A percentile compares a stretch with the other conserved stretches of the same genome.
phyloP scores from a whole-genome alignment of 805 yeast species.

The Limtongia smithiae region DNA sequence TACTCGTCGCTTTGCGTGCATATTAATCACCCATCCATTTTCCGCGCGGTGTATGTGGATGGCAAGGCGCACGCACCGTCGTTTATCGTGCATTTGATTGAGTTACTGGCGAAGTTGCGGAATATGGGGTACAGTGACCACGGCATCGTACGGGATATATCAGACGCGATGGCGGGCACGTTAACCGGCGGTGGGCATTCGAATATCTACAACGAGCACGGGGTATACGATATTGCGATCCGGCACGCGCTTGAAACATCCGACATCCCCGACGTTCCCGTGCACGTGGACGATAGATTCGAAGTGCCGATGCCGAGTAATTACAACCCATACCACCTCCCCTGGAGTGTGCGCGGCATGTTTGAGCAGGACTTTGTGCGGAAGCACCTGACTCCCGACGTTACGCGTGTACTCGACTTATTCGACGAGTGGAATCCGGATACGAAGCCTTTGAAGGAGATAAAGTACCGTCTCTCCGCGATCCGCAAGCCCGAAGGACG shows the following conservation, averaged over 20 bases:
- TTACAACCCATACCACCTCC: conserved; percentile 77
- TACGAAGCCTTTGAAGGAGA: conserved; percentile 72
- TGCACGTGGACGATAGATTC: conserved; percentile 40
- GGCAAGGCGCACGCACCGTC: conserved; percentile 63
- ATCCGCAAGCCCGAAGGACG: no score
- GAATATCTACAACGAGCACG: conserved; percentile 74
- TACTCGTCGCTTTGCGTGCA: conserved; percentile 84
- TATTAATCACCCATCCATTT: conserved; percentile 83
- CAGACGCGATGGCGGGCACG: conserved; percentile 78
- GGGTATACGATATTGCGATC: conserved; percentile 78
- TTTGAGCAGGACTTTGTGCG: conserved; percentile 55
- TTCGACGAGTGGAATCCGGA: conserved; percentile 88
- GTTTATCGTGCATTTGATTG: conserved; percentile 70
- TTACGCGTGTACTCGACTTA: conserved; percentile 58
- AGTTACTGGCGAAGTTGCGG: conserved; percentile 67
- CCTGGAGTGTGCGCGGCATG: conserved; percentile 89
- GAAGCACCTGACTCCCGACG: conserved; percentile 45
- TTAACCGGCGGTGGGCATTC: conserved; percentile 96
- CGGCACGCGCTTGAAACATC: conserved; percentile 73
- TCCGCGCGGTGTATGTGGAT: conserved; percentile 84
- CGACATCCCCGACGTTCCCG: conserved; percentile 43
- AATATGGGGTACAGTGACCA: conserved; percentile 81
- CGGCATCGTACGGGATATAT: conserved; percentile 79
- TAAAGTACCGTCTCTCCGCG: conserved; percentile 64
- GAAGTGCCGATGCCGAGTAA: conserved; percentile 56